Conservation (phyloP, 768 basidiomycete genomes). For the Suillus hirtellus region DNA sequence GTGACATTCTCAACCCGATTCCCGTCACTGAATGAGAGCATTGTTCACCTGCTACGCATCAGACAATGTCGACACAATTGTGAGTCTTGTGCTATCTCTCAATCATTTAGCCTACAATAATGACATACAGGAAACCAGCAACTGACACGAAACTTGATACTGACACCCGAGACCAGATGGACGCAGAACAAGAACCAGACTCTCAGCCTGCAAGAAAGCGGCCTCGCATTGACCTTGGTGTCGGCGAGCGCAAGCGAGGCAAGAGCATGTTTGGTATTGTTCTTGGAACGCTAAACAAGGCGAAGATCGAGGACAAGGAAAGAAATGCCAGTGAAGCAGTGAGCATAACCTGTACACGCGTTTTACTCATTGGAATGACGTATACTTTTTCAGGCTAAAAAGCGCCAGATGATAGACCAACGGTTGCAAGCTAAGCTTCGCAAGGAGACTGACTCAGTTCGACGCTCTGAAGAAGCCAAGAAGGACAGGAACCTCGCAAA, state of each 20-base stretch:
- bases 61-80: slow-evolving; percentile 6
- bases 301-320: slow-evolving; percentile 85
- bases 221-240: slow-evolving; percentile 69
- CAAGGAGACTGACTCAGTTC: slow-evolving; percentile 85
- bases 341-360: slow-evolving; percentile 21
- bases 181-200: slow-evolving; percentile 37
- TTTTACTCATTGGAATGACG: neutral
- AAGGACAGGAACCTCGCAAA: slow-evolving; percentile 77
- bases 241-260: slow-evolving; percentile 76
- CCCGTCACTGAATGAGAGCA: neutral
- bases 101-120: neutral
- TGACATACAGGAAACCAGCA: slow-evolving; percentile 15
- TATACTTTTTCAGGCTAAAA: slow-evolving; percentile 62
- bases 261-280: slow-evolving; percentile 87
- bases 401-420: slow-evolving; percentile 79
- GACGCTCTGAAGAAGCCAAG: slow-evolving; percentile 83
- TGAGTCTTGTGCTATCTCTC: neutral
- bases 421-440: slow-evolving; percentile 82
- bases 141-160: slow-evolving; percentile 17
- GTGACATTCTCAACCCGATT: slow-evolving; percentile 2
- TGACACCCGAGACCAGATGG: slow-evolving; percentile 37
- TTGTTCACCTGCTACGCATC: neutral
- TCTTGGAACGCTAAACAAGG: slow-evolving; percentile 82
- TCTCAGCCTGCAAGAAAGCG: slow-evolving; percentile 62
- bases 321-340: slow-evolving; percentile 85